These are phyloP conservation scores for Rutstroemia sp. DNA, from an alignment of 2,329 filamentous ascomycete species.

Conservation along the genomic window DNA sequence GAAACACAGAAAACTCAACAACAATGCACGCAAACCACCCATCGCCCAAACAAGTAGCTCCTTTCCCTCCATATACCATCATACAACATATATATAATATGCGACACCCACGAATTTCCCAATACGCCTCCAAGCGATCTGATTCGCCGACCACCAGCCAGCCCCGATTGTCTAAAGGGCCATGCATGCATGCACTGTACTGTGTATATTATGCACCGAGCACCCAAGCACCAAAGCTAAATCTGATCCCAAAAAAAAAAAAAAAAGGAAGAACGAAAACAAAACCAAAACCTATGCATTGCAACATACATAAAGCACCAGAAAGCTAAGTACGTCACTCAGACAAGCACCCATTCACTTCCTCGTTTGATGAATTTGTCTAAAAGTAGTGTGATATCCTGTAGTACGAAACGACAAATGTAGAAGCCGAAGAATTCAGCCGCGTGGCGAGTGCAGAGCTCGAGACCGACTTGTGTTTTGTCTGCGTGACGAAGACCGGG, in stretches of 20 bases:
- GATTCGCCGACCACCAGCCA: too few species aligned
- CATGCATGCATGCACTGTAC: too few species aligned
- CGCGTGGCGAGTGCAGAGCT: slow-evolving; percentile 86
- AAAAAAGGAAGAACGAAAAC: not conserved
- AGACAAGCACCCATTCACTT: slow-evolving; percentile 77
- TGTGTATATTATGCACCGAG: not conserved
- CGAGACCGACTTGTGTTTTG: slow-evolving; percentile 89
- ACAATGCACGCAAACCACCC: not conserved
- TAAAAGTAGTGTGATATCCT: slow-evolving; percentile 74
- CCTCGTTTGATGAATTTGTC: slow-evolving; percentile 97
- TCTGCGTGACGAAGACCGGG: slow-evolving; percentile 86
- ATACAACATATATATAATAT: not conserved
- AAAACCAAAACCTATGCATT: not conserved
- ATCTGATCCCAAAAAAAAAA: not conserved
- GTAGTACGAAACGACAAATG: slow-evolving; percentile 87
- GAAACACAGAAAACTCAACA: not conserved
- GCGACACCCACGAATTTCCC: not conserved
- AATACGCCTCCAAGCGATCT: not conserved
- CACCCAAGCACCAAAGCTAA: not conserved
- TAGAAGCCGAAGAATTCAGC: slow-evolving; percentile 98
- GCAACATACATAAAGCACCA: not conserved
- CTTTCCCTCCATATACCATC: too few species aligned
- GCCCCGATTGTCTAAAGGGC: too few species aligned
- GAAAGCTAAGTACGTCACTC: slow-evolving; percentile 3
- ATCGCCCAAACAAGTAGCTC: not conserved